Evolutionary conservation across 495 filamentous ascomycete species (phyloP), one percentile per base, ranked within the genome.

Genomic region (Ascobolus immersus): DNA sequence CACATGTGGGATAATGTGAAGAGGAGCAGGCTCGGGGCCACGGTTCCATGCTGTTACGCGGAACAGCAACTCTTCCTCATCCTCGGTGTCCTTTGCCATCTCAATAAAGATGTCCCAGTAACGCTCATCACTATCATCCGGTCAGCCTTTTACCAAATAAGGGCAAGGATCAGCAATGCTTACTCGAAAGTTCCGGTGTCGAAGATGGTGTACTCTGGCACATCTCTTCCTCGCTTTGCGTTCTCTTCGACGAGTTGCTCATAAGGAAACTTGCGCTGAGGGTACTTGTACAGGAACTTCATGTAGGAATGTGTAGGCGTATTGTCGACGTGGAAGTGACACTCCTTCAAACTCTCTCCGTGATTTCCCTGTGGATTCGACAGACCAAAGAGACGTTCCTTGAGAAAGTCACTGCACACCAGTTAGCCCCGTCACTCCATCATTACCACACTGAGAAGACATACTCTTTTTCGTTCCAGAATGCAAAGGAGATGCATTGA

Each of bases 51-150:
- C 82, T 14, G 86, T 93, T 24, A 92, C 73, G 41, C 84, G 78
- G 59, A 93, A 94, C 23, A 90, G 62, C 11, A 94, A 58, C 52
- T 91, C 84, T 15, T 92, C 80, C 33, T 75, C 71, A 43, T 90
- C 72, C 28, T 91, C 70, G 6, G 64, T 67, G 43, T 92, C 84
- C 55, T 94, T 94, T 23, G 82, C 84, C 5, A 74, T 82, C 56
- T 94, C 84, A 40, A 94, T 92, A 51, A 84, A 73, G 47, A 91
- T 91, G 50, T 94, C 84, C 76, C 80, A 94, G 54, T 94, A 94
- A 32, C 72, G 58, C 46, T 86, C 73, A 11, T 92, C 79, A n/a
- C 47, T 50, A 22, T 27, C 14, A 10, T 27, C 17, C n/a, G 21
- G 17, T 34, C 2, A 34, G 21, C n/a, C 17, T 23, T 24, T 11